Percentiles rank a stretch among this genome's conserved stretches.
These are phyloP conservation scores for Graphiopsis chlorocephala DNA, from an alignment of 2,329 filamentous ascomycete genomes.

Conservation along the genomic window DNA sequence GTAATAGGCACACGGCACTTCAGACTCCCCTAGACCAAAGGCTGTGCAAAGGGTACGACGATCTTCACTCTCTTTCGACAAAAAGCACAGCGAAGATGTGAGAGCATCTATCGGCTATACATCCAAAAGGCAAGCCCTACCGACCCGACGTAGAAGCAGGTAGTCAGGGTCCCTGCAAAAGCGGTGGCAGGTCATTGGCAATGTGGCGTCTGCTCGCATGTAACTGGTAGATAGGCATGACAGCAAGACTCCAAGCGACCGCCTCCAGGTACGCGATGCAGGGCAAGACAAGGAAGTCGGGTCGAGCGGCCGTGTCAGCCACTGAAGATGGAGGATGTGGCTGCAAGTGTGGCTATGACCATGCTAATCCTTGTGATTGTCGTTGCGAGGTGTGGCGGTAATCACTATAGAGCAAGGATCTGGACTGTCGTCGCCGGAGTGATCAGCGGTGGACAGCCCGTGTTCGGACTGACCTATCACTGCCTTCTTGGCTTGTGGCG, in stretches of 20 bases:
- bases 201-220: neutral
- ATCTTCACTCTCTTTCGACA: neutral
- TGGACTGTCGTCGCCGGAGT: neutral
- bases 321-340: neutral
- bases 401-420: conserved; percentile 1
- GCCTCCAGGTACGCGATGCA: conserved; percentile 2
- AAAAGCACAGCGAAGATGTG: neutral
- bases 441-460: neutral
- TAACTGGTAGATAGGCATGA: conserved; percentile 6
- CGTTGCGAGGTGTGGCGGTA: conserved; percentile 1
- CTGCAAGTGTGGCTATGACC: conserved; percentile 2
- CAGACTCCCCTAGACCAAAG: conserved; percentile 1
- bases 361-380: neutral
- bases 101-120: conserved; percentile 8
- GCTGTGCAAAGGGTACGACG: conserved; percentile 4
- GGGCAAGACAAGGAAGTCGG: conserved; percentile 4
- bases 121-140: conserved; percentile 5
- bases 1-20: neutral
- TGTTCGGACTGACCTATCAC: neutral
- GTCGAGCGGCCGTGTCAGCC: conserved; percentile 3
- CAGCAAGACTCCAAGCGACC: conserved; percentile 2
- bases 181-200: conserved; percentile 3
- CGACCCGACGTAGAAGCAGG: neutral
- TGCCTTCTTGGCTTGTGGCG: conserved; percentile 1
- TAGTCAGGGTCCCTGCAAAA: neutral